Evolutionary conservation across 2,329 filamentous ascomycete species (phyloP), one percentile per base, ranked within the genome.

Genomic region (Endoconidiophora polonica): DNA sequence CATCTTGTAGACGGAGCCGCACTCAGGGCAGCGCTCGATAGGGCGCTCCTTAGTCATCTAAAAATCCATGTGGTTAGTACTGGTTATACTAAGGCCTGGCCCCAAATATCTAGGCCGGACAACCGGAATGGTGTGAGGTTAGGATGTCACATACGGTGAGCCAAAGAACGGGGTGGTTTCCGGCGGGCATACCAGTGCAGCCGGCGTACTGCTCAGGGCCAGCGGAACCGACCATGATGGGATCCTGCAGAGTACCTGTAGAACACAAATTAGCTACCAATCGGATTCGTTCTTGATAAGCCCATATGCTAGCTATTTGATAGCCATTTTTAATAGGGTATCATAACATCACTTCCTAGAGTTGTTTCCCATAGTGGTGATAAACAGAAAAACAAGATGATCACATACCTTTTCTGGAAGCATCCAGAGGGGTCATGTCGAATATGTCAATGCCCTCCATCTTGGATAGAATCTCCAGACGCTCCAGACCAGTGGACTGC

Each of bases 401-500:
- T 42, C 56, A 33, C 29, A 44, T 74, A 85, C 90, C 90, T 68
- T 77, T 77, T 64, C 91, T 81, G 66, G 83, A 91, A 56, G 90
- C 75, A 66, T 96, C 91, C 60, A 98, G 78, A 56, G 91, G 91
- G 68, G 79, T 82, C 91, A 96, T 94, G 72, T 98, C 88, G 73
- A 98, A 98, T 65, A 96, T 74, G 65, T 98, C 91, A 61, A 95
- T 73, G 58, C 91, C 88, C 75, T 96, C 86, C 83, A 96, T 94
- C 80, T 98, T 98, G 70, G 91, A 91, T 66, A 98, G 76, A 63
- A 98, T 91, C 71, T 98, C 91, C 60, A 98, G 78, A 78, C 91
- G 88, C 76, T 98, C 91, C 54, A 96, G 76, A 84, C 91, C 91
- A 60, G 91, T 96, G 54, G 91, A 72, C 69, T 98, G 91, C 68